Base-by-base conservation (phyloP, 148 eudicot genomes). In the Salicornia ramosissima region DNA sequence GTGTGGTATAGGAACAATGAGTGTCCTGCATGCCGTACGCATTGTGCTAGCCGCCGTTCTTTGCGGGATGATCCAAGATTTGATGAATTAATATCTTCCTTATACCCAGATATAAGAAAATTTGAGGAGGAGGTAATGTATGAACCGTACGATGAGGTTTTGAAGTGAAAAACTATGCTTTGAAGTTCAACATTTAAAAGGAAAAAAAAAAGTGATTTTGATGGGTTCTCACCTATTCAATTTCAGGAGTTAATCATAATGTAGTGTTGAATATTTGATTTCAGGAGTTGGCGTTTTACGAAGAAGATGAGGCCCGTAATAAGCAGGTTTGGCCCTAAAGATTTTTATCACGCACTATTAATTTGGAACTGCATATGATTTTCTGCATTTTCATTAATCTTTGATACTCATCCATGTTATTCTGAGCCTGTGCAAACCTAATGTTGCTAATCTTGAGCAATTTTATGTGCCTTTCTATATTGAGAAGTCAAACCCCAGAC, bases 31-130 rank as follows among this genome's bases (percentile, higher is more conserved):
- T 90, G 96, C 74, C 92, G 96, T 50, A 87, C 84, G 26, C 96
- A 90, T 72, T 90, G 96, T 83, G 90, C 96, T 26, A 90, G 96
- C 81, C 92, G 96, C 24, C 85, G 96, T 63, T 90, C 96, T 61
- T 68, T 90, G 65, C 81, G 96, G 73, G 96, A 90, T 73, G 96
- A 90, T 78, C 92, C 96, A 49, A 90, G 84, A 71, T 89, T 78
- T 79, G 96, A 89, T 65, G 82, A 86, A 54, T 71, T 89, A 9
- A 89, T 89, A 68, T 77, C 87, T 69, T 81, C 84, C 74, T 54
- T 89, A 46, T 89, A 87, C 73, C 89, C 96, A 9, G 90, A 89
- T 55, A 85, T 89, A 57, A 91, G 85, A 70, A 81, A 82, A 66
- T 90, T 79, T 61, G 96, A 90, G 74, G 92, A 86, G 68, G 96